Base-by-base conservation (phyloP, 345 rosid genomes). In the Sisymbrium irio region DNA sequence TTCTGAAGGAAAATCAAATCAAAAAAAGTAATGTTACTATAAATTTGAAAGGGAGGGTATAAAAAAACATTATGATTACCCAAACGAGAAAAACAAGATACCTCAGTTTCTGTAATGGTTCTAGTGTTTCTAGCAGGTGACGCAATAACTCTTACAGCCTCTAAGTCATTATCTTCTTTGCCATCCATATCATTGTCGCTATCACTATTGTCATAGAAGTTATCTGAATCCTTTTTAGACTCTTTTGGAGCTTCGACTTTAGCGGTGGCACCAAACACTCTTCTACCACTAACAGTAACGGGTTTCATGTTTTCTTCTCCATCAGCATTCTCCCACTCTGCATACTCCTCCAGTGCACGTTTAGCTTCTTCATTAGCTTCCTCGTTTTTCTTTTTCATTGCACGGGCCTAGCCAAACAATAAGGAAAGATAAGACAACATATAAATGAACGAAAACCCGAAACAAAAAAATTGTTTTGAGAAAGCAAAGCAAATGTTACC, bases 331-430 rank as follows among this genome's bases (percentile, higher is more conserved):
- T 88, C 89, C 83, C 79, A 66, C 62, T 82, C 85, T 72, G 86
- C 97, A 76, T 85, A 90, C 74, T 88, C 99, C 77, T 84, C 81
- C 72, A 95, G 83, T 66, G 90, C 89, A 73, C 82, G 89, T 79
- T 84, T 83, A 51, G 92, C 96, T 79, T 88, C 99, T 81, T 87
- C 89, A 56, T 55, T 64, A 13, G 89, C 92, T 79, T 78, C 88
- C 62, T 92, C 97, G 67, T 79, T 82, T 69, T 78, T 80, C 81
- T 84, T 92, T 76, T 86, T 84, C 87, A 88, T 35, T 25, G 96
- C 96, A 7, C 99, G 92, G 19, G 76, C 85, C 97, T 95, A 77
- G 51, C 50, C n/a, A 82, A 69, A 67, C 54, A 67, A 65, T 59
- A 33, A 35, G 17, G 54, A 33, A 37, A 37, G 27, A 71, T 13